Conservation (phyloP, 2,329 filamentous ascomycete genomes). For the Davidsoniella neocaledoniae region DNA sequence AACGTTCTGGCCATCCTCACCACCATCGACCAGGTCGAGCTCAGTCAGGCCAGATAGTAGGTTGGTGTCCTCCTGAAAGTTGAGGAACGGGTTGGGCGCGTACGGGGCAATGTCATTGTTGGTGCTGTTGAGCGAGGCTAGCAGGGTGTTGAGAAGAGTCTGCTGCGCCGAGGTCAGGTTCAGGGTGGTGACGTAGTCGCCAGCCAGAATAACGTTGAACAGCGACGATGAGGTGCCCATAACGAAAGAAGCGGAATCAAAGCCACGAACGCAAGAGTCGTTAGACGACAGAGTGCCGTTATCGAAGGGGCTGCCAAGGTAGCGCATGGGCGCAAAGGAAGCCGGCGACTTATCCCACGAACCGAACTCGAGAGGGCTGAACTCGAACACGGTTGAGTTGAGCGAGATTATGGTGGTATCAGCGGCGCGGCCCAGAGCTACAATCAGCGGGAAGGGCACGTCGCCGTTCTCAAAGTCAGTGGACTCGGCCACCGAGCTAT, state of each 20-base stretch:
- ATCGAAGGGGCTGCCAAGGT: constrained; percentile 41
- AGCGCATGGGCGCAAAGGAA: constrained; percentile 43
- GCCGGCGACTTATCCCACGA: constrained; percentile 41
- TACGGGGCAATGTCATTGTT: constrained; percentile 64
- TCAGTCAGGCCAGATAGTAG: constrained; percentile 26
- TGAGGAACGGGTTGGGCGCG: constrained; percentile 40
- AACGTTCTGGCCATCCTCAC: constrained; percentile 64
- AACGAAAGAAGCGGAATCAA: constrained; percentile 64
- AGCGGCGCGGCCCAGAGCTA: constrained; percentile 31
- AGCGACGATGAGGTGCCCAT: constrained; percentile 71
- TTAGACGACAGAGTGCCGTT: constrained; percentile 30
- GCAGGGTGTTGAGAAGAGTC: constrained; percentile 29
- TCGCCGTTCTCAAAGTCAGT: constrained; percentile 25
- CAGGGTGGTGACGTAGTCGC: constrained; percentile 14
- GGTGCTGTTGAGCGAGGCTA: constrained; percentile 36
- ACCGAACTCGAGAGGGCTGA: constrained; percentile 50
- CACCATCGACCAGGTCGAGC: constrained; percentile 65
- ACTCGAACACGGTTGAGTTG: constrained; percentile 48
- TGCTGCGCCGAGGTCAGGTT: constrained; percentile 19
- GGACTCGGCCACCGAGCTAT: constrained; percentile 46
- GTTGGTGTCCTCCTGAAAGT: constrained; percentile 32
- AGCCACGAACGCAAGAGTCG: constrained; percentile 39
- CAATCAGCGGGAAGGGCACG: constrained; percentile 32
- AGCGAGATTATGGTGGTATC: constrained; percentile 26
- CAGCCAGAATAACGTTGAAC: constrained; percentile 60